Conservation (phyloP, 2,329 filamentous ascomycete genomes). For the Tolypocladium album region DNA sequence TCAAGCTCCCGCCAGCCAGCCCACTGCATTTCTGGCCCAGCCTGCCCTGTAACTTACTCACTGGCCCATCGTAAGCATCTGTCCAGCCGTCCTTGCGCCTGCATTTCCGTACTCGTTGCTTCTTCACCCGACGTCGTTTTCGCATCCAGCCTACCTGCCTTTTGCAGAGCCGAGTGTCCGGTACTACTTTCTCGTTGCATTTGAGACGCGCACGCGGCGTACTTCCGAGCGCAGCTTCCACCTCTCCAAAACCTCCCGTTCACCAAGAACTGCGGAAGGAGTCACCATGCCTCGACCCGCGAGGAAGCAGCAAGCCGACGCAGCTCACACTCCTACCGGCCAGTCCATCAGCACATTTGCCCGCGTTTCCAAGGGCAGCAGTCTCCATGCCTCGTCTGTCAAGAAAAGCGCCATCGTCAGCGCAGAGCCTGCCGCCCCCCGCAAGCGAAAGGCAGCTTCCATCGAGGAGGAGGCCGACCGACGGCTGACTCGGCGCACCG, state of each 20-base stretch:
- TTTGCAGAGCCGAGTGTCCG: not conserved
- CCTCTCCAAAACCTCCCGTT: not conserved
- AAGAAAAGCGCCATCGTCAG: conserved; percentile 22
- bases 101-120: not conserved
- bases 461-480: conserved; percentile 13
- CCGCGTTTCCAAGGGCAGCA: conserved; percentile 34
- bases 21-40: not conserved
- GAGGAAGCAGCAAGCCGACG: conserved; percentile 6
- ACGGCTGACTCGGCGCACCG: conserved; percentile 13
- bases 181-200: not conserved
- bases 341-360: conserved; percentile 32
- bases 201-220: not conserved
- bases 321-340: conserved; percentile 2
- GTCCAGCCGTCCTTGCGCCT: not conserved
- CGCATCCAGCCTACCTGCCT: not conserved
- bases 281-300: conserved; percentile 6
- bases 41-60: not conserved
- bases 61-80: not conserved
- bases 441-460: conserved; percentile 27
- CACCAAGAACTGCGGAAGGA: not conserved
- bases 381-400: conserved; percentile 12
- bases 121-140: not conserved
- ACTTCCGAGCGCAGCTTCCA: not conserved
- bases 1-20: not conserved
- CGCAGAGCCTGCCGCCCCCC: conserved; percentile 16